phyloP scores from a whole-genome alignment of 352 stramenopile genomes.

The Pythium pyrilobum region DNA sequence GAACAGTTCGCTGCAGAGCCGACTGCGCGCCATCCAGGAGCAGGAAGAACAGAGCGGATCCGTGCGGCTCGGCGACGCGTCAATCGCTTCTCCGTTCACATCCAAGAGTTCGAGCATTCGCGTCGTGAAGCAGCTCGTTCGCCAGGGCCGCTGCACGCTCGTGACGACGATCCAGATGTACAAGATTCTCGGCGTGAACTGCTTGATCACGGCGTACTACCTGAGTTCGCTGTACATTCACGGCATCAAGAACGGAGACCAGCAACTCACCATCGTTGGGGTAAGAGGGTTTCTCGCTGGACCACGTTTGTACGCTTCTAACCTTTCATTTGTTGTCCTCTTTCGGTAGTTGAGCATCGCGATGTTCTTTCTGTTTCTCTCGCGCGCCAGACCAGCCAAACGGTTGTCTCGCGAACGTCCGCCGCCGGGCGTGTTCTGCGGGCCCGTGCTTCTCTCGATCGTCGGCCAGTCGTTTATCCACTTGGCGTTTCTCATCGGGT shows the following conservation, averaged over 20 bases:
- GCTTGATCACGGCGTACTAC: conserved; percentile 91
- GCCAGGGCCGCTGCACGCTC: conserved; percentile 93
- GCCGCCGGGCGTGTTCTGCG: conserved; percentile 86
- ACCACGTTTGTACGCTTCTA: neutral
- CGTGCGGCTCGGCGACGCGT: conserved; percentile 94
- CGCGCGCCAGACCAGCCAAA: conserved; percentile 80
- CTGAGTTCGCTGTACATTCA: conserved; percentile 92
- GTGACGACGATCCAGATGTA: conserved; percentile 96
- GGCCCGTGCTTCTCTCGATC: conserved; percentile 85
- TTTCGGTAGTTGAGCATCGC: conserved; percentile 31
- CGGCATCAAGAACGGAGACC: conserved; percentile 94
- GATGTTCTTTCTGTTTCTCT: conserved; percentile 55
- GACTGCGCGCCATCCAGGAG: conserved; percentile 14
- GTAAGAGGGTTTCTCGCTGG: conserved; percentile 17
- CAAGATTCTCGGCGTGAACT: conserved; percentile 94
- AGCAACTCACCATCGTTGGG: conserved; percentile 68
- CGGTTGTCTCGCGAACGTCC: conserved; percentile 78
- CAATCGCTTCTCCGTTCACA: conserved; percentile 96
- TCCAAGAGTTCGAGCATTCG: conserved; percentile 79
- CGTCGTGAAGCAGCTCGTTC: conserved; percentile 87
- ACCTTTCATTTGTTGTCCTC: neutral
- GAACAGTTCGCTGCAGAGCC: conserved; percentile 12
- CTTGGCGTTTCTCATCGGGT: conserved; percentile 64
- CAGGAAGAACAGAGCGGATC: conserved; percentile 47
- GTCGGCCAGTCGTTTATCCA: conserved; percentile 90